Base-by-base conservation (phyloP, 2,329 filamentous ascomycete species). In the Chrysosphaeria jannelii region DNA sequence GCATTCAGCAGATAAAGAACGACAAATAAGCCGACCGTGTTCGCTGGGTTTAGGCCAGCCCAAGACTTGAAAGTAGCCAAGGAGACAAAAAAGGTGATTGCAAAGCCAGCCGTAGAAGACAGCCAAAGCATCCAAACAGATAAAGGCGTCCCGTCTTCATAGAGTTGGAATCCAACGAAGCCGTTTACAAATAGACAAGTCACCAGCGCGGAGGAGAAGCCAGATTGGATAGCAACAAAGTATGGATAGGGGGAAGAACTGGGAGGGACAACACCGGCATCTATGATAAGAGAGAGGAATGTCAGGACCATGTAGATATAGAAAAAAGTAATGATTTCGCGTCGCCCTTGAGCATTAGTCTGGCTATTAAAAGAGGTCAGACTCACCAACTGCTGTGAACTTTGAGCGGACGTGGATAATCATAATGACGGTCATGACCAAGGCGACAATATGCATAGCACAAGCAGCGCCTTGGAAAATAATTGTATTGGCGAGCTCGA, bases 101-200 rank as follows among this genome's bases (percentile, higher is more conserved):
- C 50, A 46, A 91, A 93, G 48, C 88, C 81, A 31, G 53, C 59
- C 10, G 70, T 46, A 2, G 75, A 89, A 39, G 62, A 66, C 14
- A 74, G 47, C 25, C 81, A 67, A 30, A 97, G 51, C 35, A 91
- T 63, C 85, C 85, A 97, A 20, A 97, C 67, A 0, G 79, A 91
- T 19, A 93, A 51, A 2, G 70, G 68, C 2, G 85, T 97, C 23
- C 85, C 85, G 37, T 97, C 85, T 45, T 97, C 85, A 43, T 97
- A 97, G 8, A 97, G 54, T 46, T 93, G 85, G 46, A 97, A 97
- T 16, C 85, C 85, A 25, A 97, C 81, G 39, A 97, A 97, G 20
- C 85, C 85, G 43, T 93, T 93, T 51, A 97, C 79, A 35, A 93
- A 51, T 26, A 97, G 53, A 41, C 71, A 88, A 13, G 76, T 81